Percentiles rank a stretch among this genome's conserved stretches.
Conservation (phyloP, 805 yeast genomes). For the Wickerhamomyces ciferrii region DNA sequence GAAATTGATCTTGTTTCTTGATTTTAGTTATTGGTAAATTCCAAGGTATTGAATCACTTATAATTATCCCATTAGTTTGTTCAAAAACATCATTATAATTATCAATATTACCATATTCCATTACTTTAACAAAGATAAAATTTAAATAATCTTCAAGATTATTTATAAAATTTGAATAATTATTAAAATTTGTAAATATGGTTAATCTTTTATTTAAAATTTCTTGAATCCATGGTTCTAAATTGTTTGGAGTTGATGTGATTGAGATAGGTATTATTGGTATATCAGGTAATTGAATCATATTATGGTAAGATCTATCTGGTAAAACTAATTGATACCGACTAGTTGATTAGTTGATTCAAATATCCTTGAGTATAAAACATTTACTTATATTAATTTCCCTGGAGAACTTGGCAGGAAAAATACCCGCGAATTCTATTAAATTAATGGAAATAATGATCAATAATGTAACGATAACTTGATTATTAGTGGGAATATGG, state of each 20-base stretch:
- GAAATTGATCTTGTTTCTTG: not conserved
- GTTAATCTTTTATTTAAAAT: not conserved
- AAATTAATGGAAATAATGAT: no score
- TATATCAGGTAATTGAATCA: not conserved
- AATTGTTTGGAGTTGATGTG: not conserved
- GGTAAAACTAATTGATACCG: no score
- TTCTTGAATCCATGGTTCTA: not conserved
- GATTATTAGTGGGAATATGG: no score
- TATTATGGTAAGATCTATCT: no score
- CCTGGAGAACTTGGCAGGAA: no score
- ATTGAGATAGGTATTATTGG: not conserved
- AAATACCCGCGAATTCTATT: no score
- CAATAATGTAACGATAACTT: no score
- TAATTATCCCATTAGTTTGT: not conserved
- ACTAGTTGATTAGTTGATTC: no score
- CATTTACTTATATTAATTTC: no score
- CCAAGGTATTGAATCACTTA: slow-evolving; percentile 13
- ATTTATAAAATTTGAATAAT: slow-evolving; percentile 1
- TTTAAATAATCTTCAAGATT: slow-evolving; percentile 8
- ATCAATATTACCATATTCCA: not conserved
- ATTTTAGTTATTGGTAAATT: slow-evolving; percentile 2
- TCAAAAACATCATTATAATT: not conserved
- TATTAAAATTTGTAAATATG: not conserved
- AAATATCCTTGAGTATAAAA: no score
- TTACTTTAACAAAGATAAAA: not conserved